Conservation (phyloP, 768 basidiomycete species). For the Rhodosporidiobolus sp. region DNA sequence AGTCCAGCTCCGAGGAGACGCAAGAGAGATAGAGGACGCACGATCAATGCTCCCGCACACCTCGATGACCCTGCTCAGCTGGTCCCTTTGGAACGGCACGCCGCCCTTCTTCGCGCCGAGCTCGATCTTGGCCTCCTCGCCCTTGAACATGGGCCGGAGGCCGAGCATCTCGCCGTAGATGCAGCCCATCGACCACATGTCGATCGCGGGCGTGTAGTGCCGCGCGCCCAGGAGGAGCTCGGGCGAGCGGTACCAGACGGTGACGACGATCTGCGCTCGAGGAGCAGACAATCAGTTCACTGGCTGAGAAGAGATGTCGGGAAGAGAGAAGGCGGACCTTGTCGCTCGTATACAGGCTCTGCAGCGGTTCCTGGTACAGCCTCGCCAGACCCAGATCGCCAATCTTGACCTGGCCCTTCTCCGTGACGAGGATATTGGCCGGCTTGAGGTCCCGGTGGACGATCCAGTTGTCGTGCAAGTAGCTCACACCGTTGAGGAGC, state of each 20-base stretch:
- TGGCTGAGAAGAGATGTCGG: background rate
- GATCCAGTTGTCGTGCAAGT: conserved; percentile 91
- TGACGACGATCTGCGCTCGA: conserved; percentile 79
- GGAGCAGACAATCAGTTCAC: background rate
- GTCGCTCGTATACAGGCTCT: conserved; percentile 86
- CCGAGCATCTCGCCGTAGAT: conserved; percentile 94
- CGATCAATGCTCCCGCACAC: conserved; percentile 84
- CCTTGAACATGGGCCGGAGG: conserved; percentile 94
- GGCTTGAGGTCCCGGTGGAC: conserved; percentile 97
- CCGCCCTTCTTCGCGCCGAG: conserved; percentile 68
- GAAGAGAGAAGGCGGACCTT: conserved; percentile 55
- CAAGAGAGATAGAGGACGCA: conserved; percentile 48
- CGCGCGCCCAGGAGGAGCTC: conserved; percentile 93
- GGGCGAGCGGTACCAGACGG: conserved; percentile 98
- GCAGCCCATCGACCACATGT: conserved; percentile 97
- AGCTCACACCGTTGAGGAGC: conserved; percentile 86
- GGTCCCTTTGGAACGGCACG: conserved; percentile 93
- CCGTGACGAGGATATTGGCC: conserved; percentile 94
- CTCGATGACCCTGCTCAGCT: conserved; percentile 92
- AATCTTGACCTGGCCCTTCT: conserved; percentile 86
- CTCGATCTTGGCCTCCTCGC: conserved; percentile 96
- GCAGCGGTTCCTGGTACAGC: conserved; percentile 83
- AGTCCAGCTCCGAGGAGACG: background rate
- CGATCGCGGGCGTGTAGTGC: conserved; percentile 92
- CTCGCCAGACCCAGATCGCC: conserved; percentile 96